Percentiles rank a stretch among this genome's conserved stretches.
phyloP scores from a whole-genome alignment of 805 yeast genomes.

The Osmozyma mogii region DNA sequence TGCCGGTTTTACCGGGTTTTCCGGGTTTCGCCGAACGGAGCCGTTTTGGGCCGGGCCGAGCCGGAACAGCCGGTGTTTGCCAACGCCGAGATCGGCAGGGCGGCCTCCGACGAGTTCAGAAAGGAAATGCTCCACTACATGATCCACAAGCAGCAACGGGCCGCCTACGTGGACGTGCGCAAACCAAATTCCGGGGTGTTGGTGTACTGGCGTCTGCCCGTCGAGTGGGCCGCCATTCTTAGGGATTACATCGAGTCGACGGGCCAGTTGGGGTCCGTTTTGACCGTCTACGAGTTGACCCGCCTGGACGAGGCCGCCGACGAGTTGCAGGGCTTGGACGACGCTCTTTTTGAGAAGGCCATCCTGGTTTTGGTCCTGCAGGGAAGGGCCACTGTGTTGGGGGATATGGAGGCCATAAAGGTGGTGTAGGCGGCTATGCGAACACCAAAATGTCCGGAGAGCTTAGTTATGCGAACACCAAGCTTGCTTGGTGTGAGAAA shows the following conservation, averaged over 20 bases:
- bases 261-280: conserved; percentile 69
- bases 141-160: conserved; percentile 44
- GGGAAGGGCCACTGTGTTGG: conserved; percentile 58
- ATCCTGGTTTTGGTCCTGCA: conserved; percentile 53
- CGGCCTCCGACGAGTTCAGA: conserved; percentile 47
- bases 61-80: conserved; percentile 33
- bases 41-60: conserved; percentile 13
- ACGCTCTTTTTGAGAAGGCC: conserved; percentile 43
- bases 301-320: conserved; percentile 42
- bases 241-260: conserved; percentile 45
- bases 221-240: conserved; percentile 31
- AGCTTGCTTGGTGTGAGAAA: too few species aligned
- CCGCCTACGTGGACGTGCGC: conserved; percentile 44
- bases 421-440: too few species aligned
- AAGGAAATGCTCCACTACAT: conserved; percentile 49
- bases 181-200: conserved; percentile 60
- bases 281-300: conserved; percentile 76
- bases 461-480: too few species aligned
- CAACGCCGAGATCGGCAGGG: conserved; percentile 44
- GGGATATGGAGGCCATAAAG: conserved; percentile 70
- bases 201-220: conserved; percentile 52
- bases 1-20: conserved; percentile 46
- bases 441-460: too few species aligned
- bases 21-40: conserved; percentile 22
- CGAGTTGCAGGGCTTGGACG: conserved; percentile 58